These are phyloP conservation scores for Capniomyces stellatus DNA, from an alignment of 371 early-diverging fungal species.

Conservation along the genomic window DNA sequence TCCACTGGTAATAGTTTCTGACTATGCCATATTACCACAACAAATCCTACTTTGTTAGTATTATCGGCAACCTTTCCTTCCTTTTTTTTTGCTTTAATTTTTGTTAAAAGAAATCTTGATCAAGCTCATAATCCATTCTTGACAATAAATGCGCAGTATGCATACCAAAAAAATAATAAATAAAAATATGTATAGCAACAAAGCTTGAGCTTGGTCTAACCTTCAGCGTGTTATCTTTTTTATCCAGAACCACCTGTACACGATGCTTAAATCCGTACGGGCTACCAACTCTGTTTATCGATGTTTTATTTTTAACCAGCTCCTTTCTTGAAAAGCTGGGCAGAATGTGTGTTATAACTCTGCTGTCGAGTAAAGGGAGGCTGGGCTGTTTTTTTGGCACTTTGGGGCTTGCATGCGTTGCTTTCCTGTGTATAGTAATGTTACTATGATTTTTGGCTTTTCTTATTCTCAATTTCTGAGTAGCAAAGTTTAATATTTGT, in stretches of 20 bases:
- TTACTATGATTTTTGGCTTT: background rate
- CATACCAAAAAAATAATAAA: too few relatives aligned
- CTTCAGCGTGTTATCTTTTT: background rate
- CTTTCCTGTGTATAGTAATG: background rate
- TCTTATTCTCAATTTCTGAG: background rate
- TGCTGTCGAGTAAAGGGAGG: background rate
- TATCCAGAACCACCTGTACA: background rate
- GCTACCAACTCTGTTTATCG: background rate
- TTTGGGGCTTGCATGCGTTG: background rate
- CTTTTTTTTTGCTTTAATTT: too few relatives aligned
- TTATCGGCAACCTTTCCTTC: too few relatives aligned
- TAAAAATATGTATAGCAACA: too few relatives aligned
- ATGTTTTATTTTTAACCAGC: background rate
- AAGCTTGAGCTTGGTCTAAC: too few relatives aligned
- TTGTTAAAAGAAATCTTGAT: too few relatives aligned
- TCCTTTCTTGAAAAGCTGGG: background rate
- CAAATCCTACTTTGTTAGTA: too few relatives aligned
- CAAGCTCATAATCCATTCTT: too few relatives aligned
- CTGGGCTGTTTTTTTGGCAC: background rate
- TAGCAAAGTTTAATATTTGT: background rate
- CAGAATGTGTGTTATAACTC: background rate
- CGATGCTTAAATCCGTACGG: background rate
- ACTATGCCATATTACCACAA: too few relatives aligned
- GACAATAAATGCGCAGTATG: too few relatives aligned
- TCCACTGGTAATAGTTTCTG: too few relatives aligned